Base-by-base conservation (phyloP, 1,284 basidiomycete genomes). In the Malassezia globosa region DNA sequence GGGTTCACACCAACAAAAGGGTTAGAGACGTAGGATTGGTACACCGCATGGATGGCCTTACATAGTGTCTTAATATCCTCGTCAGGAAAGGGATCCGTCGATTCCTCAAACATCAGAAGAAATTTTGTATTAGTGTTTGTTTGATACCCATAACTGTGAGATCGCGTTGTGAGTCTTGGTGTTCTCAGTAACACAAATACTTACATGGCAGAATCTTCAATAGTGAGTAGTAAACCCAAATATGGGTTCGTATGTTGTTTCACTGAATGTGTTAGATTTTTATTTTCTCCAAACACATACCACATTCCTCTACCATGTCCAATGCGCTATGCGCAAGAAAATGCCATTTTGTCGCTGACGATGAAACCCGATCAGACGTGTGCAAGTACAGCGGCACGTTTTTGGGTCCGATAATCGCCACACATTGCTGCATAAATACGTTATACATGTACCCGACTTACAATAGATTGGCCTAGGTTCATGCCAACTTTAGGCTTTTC, bases 291-390 rank as follows among this genome's bases (percentile, higher is more conserved):
- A 26, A 7, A 33, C 10, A 40, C 52, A 10, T 26, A 55, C 52
- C 42, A 13, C 44, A 43, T 29, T 55, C 54, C 33, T 55, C 54
- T 10, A 55, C 24, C 35, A 52, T 21, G 19, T 55, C 54, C 27
- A 55, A 35, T 13, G 46, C 54, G 21, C 47, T 39, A 25, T 55
- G 54, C 5, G 54, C 54, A 4, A 55, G 24, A 23, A 51, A 55
- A 25, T 41, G 35, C 29, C 37, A 55, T 25, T 52, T 55, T 11
- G 37, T 27, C n/a, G 37, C 48, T 14, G 37, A 23, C 3, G 10
- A 10, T 18, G 35, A 8, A 18, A 10, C 8, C 29, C n/a, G n/a
- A 14, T n/a, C n/a, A 19, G 10, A 3, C 10, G 25, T 25, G 2
- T 37, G 19, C 22, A 52, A 7, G 22, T 37, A 47, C 5, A 52